These are phyloP conservation scores for Backusella sp. DNA, from an alignment of 192 early-diverging fungal species.

Conservation along the genomic window DNA sequence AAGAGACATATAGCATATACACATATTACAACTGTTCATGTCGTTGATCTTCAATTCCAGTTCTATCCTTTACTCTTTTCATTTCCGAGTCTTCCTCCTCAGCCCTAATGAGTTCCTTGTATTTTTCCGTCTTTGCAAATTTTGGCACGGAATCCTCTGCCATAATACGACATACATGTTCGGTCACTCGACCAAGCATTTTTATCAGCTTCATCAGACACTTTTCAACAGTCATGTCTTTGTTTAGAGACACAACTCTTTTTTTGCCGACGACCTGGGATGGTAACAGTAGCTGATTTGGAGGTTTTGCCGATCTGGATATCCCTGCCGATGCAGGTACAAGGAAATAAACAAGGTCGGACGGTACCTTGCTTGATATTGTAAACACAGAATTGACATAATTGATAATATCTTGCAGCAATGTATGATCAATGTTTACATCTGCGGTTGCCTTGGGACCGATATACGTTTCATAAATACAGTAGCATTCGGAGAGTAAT, in stretches of 20 bases:
- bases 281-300: constrained; percentile 3
- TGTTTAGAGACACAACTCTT: background rate
- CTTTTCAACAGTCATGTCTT: constrained; percentile 2
- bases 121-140: constrained; percentile 23
- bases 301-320: constrained; percentile 1
- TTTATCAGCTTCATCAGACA: constrained; percentile 18
- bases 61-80: background rate
- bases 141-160: constrained; percentile 34
- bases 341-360: background rate
- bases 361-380: background rate
- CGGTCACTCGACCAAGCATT: constrained; percentile 30
- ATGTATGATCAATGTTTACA: constrained; percentile 50
- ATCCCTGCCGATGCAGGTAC: background rate
- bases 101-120: constrained; percentile 7
- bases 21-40: background rate
- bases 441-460: constrained; percentile 35
- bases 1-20: background rate
- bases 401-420: constrained; percentile 44
- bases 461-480: constrained; percentile 54
- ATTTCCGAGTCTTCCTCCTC: background rate
- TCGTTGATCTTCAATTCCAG: background rate
- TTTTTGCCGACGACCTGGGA: background rate
- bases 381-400: constrained; percentile 19
- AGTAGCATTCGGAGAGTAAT: constrained; percentile 44
- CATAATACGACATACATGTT: constrained; percentile 33